Evolutionary conservation across 768 basidiomycete genomes (phyloP).

Genomic region (Suillus placidus): DNA sequence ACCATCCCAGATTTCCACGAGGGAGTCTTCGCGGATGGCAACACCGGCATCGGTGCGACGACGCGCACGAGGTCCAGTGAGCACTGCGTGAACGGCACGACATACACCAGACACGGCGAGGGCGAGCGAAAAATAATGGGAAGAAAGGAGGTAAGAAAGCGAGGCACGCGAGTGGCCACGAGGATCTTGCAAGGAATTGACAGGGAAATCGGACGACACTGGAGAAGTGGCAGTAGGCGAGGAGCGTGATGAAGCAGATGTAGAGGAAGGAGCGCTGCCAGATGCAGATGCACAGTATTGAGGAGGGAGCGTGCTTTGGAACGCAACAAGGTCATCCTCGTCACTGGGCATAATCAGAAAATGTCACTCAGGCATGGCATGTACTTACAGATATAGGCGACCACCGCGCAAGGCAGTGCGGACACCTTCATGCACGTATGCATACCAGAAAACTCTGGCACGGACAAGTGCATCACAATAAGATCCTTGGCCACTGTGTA

Average conservation of each 20-base stretch:
- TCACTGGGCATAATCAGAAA: constrained; percentile 43
- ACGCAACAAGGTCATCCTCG: constrained; percentile 74
- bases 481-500: constrained; percentile 51
- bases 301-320: constrained; percentile 64
- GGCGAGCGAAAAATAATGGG: constrained; percentile 67
- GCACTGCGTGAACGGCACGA: constrained; percentile 71
- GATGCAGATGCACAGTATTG: constrained; percentile 34
- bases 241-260: constrained; percentile 34
- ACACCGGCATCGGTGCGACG: constrained; percentile 53
- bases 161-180: constrained; percentile 35
- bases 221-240: constrained; percentile 33
- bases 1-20: constrained; percentile 83
- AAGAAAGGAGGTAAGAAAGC: constrained; percentile 53
- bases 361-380: background rate
- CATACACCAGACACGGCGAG: constrained; percentile 78
- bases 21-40: constrained; percentile 58
- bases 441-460: constrained; percentile 88
- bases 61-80: constrained; percentile 81
- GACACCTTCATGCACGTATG: constrained; percentile 83
- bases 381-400: constrained; percentile 72
- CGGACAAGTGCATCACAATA: constrained; percentile 66
- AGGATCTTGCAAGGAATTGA: constrained; percentile 26
- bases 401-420: constrained; percentile 84
- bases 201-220: constrained; percentile 24
- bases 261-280: constrained; percentile 36